Base-by-base conservation (phyloP, 768 basidiomycete genomes). In the Nevesoporus exiguus region DNA sequence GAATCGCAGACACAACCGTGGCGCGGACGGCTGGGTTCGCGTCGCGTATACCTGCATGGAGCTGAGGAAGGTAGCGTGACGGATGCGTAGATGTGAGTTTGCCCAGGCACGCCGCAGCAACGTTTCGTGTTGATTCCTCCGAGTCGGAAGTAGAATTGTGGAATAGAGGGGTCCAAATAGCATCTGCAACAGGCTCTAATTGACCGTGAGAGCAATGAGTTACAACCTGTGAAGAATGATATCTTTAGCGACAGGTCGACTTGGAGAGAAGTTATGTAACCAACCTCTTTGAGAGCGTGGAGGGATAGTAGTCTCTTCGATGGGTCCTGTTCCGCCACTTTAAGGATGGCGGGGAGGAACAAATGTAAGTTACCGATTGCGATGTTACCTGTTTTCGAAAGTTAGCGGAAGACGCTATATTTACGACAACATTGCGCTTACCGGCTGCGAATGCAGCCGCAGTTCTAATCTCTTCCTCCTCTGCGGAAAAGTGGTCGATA, bases 401-500 rank as follows among this genome's bases (percentile, higher is more conserved):
- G 22, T 57, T 19, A 56, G 46, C 14, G 9, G 33, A 30, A 39
- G 13, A 30, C 19, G 8, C 19, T 8, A 10, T 2, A 17, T 8
- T 24, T 13, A 34, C 19, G 47, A 40, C 36, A 8, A 41, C 15
- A 5, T 17, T 47, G 29, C 21, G 64, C 80, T 55, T 62, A 86
- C 93, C 93, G 31, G 90, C 90, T 47, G 97, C 92, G 63, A 98
- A 98, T 0, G 97, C 93, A 33, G 96, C 95, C 33, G 95, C 92
- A 31, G 90, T 83, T 42, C 93, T 80, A 14, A 93, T 78, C 41
- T 96, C 92, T 67, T 98, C 95, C 54, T 88, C 83, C 34, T 90
- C 85, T 1, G 84, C 78, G 3, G 79, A 72, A 67, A 97, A 95
- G 55, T 83, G 81, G 13, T 86, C 80, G 39, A 97, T 82, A 0